Evolutionary conservation across 176 grass and related monocot genomes (phyloP), one percentile per base, ranked within the genome.

Genomic region (Carex littledalei): DNA sequence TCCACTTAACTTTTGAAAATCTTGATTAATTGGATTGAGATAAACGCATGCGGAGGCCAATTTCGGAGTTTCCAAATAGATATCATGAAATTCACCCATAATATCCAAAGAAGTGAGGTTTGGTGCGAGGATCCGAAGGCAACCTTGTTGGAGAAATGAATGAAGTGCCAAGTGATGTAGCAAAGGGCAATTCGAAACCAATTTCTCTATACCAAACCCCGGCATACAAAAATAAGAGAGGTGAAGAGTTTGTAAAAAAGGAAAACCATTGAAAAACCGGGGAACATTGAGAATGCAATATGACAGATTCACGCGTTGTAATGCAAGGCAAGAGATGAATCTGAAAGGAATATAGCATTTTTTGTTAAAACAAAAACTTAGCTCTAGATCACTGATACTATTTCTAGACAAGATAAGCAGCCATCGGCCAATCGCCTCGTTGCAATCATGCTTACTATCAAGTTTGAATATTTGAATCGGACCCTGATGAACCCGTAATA

Each of bases 391-490:
- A 13, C 37, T 91, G 45, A 49, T 86, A 55, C 24, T 80, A 73
- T 94, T 94, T 91, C 89, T 94, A 43, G 89, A 94, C 82, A 94
- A 67, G 17, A 87, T 66, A 69, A 70, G 60, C 50, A 89, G 85
- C 85, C 92, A 89, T 18, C 87, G 76, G 24, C 78, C 32, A 29
- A 91, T 78, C 59, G 87, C 53, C 34, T 59, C 71, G 5, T 39
- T 39, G 37, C 5, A 39, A 39, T 39, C 37, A 6, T 39, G 37
- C 37, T 39, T 39, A 39, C 37, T 39, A 39, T 39, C 37, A 39
- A 39, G 37, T 39, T 39, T 39, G 37, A 39, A 39, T 39, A 6
- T 39, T 39, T 39, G 4, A 39, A 39, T 39, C 5, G 37, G 37
- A 39, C 37, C 37, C 37, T 39, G 37, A 39, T 39, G 37, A 39